phyloP scores from a whole-genome alignment of 176 grass and related monocot genomes.

The Bolboschoenus planiculmis region DNA sequence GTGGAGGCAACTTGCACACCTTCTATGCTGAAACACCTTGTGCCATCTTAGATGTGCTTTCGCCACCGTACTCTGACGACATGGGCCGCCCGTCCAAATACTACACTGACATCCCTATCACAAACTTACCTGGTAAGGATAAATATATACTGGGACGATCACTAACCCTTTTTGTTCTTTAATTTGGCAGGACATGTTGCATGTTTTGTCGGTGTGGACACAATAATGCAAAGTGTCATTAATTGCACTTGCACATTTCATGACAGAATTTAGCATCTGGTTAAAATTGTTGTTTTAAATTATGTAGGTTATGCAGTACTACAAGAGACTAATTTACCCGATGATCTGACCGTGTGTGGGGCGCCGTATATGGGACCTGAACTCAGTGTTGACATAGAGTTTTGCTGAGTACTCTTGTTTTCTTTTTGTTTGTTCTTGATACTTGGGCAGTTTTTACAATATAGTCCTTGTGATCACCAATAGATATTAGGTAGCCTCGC shows the following conservation, averaged over 20 bases:
- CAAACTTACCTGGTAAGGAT: conserved; percentile 41
- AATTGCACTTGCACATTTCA: background rate
- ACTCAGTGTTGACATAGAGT: conserved; percentile 37
- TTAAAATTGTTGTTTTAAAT: background rate
- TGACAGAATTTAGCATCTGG: background rate
- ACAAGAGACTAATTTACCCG: conserved; percentile 46
- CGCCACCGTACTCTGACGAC: conserved; percentile 72
- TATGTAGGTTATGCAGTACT: conserved; percentile 48
- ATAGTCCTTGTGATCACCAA: conserved; percentile 2
- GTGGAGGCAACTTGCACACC: conserved; percentile 80
- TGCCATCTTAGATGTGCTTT: conserved; percentile 68
- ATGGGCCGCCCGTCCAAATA: conserved; percentile 55
- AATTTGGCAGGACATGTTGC: background rate
- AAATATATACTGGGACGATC: background rate
- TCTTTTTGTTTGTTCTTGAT: conserved; percentile 9
- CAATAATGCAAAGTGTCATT: background rate
- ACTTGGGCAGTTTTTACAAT: conserved; percentile 22
- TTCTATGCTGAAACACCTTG: conserved; percentile 75
- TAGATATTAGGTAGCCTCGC: background rate
- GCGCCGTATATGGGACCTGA: conserved; percentile 61
- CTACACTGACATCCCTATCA: conserved; percentile 41
- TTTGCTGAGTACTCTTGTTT: conserved; percentile 19
- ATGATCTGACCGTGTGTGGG: conserved; percentile 48
- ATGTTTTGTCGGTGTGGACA: background rate
- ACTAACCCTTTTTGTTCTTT: background rate